Evolutionary conservation across 129 eudicot species (phyloP), one percentile per base, ranked within the genome.

Genomic region (Artemisia argyi): DNA sequence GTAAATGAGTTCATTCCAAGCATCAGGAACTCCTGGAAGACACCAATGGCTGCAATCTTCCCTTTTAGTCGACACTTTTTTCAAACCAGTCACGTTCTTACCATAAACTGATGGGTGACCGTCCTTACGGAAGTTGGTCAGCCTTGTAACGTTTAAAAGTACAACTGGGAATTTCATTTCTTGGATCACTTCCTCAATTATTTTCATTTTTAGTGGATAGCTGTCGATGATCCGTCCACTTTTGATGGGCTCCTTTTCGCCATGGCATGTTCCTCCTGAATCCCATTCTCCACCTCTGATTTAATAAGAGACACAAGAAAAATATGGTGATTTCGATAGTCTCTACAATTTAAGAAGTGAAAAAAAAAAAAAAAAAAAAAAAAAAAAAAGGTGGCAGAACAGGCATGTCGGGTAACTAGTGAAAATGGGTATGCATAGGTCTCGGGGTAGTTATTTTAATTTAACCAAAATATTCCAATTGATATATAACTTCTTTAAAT

Each of bases 21-120:
- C 96, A 57, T 93, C 98, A 4, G 98, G 98, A 13, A 93, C 91
- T 28, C 98, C 98, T 5, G 98, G 98, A 79, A 93, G 95, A 76
- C 98, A 93, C 98, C 98, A 93, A 64, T 64, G 98, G 80, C 98
- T 93, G 63, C 98, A 93, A 66, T 90, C 98, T 83, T 93, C 96
- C 72, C 61, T 74, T 76, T 74, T 85, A 32, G 83, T 74, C 2
- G 98, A 83, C 28, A 83, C 90, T 69, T 81, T 93, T 63, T 49
- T 81, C 68, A 79, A 52, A 13, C 75, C 85, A 0, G 80, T 83
- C 30, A 72, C 83, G 8, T 82, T 81, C 85, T 78, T 93, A 15
- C 98, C 96, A 65, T 82, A 93, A 58, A 90, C 79, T 2, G 98
- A 93, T 9, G 98, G 98, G 82, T 93, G 98, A 13, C 96, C 96